A percentile compares a stretch with the other conserved stretches of the same genome.
phyloP scores from a whole-genome alignment of 176 grass and related monocot genomes.

The Musa beccarii region DNA sequence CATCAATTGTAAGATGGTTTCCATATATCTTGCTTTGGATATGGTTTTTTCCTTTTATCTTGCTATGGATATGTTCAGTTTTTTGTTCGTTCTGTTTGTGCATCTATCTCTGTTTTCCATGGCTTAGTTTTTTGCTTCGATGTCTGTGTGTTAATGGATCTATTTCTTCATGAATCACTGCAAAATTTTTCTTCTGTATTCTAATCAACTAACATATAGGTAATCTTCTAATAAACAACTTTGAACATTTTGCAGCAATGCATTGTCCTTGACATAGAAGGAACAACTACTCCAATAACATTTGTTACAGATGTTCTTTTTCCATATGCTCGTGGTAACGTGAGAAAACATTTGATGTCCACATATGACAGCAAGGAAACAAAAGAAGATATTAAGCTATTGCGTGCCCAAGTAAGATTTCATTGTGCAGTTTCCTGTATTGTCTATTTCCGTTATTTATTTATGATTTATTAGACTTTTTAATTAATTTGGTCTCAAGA shows the following conservation, averaged over 20 bases:
- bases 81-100: not conserved
- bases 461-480: no score
- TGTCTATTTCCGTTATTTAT: not conserved
- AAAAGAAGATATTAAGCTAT: constrained; percentile 80
- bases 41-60: not conserved
- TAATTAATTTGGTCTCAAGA: not conserved
- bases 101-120: constrained; percentile 7
- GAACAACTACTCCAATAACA: constrained; percentile 91
- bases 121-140: not conserved
- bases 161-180: not conserved
- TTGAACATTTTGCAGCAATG: constrained; percentile 33
- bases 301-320: constrained; percentile 92
- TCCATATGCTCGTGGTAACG: constrained; percentile 89
- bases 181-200: not conserved
- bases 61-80: not conserved
- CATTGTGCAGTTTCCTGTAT: not conserved
- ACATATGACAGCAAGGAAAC: constrained; percentile 76
- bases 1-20: constrained; percentile 51
- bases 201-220: not conserved
- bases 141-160: not conserved
- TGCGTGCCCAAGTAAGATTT: constrained; percentile 67
- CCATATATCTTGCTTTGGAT: not conserved
- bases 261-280: constrained; percentile 87
- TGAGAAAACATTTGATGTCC: constrained; percentile 62
- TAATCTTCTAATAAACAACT: not conserved